Conservation (phyloP, 176 grass and related monocot genomes). For the Oryza rufipogon region DNA sequence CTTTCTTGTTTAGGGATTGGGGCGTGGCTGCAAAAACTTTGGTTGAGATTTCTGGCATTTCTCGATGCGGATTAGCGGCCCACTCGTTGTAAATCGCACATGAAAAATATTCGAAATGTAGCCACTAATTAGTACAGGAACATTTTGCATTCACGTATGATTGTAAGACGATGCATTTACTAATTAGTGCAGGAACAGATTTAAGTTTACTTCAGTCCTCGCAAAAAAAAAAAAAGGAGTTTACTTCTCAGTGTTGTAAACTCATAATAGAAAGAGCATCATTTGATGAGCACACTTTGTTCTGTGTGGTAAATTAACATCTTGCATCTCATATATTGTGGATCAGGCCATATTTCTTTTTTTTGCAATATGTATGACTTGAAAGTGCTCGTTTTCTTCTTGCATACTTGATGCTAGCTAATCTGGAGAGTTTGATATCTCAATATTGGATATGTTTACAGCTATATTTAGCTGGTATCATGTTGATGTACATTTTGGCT, state of each 20-base stretch:
- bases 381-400: not conserved
- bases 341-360: not conserved
- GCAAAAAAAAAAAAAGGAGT: too few species aligned
- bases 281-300: not conserved
- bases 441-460: not conserved
- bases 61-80: too few species aligned
- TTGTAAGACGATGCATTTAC: too few species aligned
- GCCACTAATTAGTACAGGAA: too few species aligned
- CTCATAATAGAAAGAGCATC: not conserved
- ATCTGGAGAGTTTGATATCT: not conserved
- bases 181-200: too few species aligned
- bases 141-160: too few species aligned
- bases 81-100: too few species aligned
- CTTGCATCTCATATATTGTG: not conserved
- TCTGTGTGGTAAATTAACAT: conserved; percentile 31
- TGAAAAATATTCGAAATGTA: too few species aligned
- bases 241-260: not conserved
- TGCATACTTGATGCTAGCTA: conserved; percentile 4
- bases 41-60: too few species aligned
- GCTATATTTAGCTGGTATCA: not conserved
- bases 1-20: too few species aligned
- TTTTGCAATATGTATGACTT: conserved; percentile 20
- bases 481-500: not conserved
- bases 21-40: too few species aligned
- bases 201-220: too few species aligned